phyloP scores from a whole-genome alignment of 73 alveolate genomes.

The Paramecium biaurelia region DNA sequence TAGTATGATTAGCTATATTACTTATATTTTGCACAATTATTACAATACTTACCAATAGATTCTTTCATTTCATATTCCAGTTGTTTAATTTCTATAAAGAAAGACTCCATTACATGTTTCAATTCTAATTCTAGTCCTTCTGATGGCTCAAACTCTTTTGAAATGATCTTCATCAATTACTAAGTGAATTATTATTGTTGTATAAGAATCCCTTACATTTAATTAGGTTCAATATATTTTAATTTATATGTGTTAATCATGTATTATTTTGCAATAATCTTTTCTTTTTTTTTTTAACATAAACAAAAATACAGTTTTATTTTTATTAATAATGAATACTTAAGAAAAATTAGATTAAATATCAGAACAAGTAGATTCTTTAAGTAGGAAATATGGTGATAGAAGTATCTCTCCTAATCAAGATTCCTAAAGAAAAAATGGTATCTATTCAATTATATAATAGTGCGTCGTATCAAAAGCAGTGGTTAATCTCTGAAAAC shows the following conservation, averaged over 20 bases:
- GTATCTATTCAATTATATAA: not conserved
- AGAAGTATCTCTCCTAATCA: not conserved
- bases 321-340: not conserved
- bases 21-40: not conserved
- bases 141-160: not conserved
- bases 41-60: not conserved
- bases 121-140: slow-evolving; percentile 5
- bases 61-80: slow-evolving; percentile 41
- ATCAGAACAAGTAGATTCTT: not conserved
- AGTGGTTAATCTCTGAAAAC: not conserved
- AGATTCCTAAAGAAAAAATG: not conserved
- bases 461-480: not conserved
- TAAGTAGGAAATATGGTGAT: not conserved
- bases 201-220: slow-evolving; percentile 44
- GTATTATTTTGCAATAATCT: slow-evolving; percentile 18
- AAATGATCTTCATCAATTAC: not conserved
- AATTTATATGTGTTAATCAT: slow-evolving; percentile 5
- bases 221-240: not conserved
- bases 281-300: not conserved
- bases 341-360: not conserved
- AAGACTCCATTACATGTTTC: slow-evolving; percentile 18
- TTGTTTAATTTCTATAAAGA: slow-evolving; percentile 36
- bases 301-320: not conserved
- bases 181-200: slow-evolving; percentile 3
- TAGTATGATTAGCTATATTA: not conserved